Evolutionary conservation across 345 rosid genomes (phyloP).

Genomic region (Arabidopsis arenosa): DNA sequence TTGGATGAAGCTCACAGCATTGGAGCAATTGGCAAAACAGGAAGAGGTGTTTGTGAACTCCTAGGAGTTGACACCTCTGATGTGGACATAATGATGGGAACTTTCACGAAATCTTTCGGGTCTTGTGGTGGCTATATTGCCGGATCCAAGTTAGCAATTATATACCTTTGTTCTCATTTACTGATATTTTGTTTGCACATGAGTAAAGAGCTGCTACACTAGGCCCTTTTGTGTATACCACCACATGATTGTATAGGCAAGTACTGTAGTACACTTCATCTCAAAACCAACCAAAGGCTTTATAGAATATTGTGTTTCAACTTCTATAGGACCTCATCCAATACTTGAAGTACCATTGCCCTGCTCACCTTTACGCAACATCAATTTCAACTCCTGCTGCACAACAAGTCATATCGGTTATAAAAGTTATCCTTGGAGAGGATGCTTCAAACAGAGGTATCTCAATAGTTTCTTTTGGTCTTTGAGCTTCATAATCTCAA

Average conservation of each 20-base stretch:
- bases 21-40: constrained; percentile 94
- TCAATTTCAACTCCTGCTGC: constrained; percentile 94
- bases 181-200: not conserved
- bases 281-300: constrained; percentile 19
- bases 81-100: constrained; percentile 99
- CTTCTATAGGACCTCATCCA: constrained; percentile 71
- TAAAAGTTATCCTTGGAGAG: constrained; percentile 89
- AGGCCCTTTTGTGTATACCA: not conserved
- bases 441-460: constrained; percentile 95
- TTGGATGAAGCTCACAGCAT: constrained; percentile 99
- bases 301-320: constrained; percentile 1
- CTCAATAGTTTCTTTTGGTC: not conserved
- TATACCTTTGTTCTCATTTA: not conserved
- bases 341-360: constrained; percentile 72
- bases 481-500: constrained; percentile 7
- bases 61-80: constrained; percentile 90
- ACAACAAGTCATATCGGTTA: constrained; percentile 80
- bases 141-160: constrained; percentile 71
- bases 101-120: constrained; percentile 96
- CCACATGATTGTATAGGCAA: not conserved
- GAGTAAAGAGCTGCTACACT: not conserved
- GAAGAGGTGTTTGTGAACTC: constrained; percentile 96
- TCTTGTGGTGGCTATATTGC: constrained; percentile 98
- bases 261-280: not conserved
- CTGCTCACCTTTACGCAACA: constrained; percentile 97